Conservation (phyloP, 371 early-diverging fungal species). For the Syncephalis plumigaleata region DNA sequence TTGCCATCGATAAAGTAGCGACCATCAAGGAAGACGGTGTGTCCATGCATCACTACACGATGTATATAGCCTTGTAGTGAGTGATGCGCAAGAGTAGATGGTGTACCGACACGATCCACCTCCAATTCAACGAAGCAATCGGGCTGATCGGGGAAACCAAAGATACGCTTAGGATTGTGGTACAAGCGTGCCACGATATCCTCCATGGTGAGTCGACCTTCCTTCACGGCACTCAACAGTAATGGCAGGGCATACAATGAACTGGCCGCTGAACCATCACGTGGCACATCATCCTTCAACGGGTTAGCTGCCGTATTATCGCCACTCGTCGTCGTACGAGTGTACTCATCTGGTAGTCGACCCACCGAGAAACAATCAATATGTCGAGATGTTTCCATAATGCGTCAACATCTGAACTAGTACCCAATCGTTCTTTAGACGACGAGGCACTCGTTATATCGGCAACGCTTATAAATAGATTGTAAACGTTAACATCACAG, state of each 20-base stretch:
- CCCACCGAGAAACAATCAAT: constrained; percentile 89
- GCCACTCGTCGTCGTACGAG: constrained; percentile 24
- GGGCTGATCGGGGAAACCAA: constrained; percentile 67
- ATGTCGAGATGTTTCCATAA: constrained; percentile 62
- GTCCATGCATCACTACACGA: constrained; percentile 72
- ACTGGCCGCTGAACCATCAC: no score
- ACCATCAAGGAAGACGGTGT: constrained; percentile 75
- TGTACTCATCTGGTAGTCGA: constrained; percentile 34
- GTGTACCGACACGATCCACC: constrained; percentile 29
- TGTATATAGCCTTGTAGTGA: constrained; percentile 40
- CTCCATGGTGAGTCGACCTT: constrained; percentile 59
- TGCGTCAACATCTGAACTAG: constrained; percentile 33
- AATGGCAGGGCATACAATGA: constrained; percentile 36
- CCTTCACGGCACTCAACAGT: constrained; percentile 63
- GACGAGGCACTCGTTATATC: constrained; percentile 16
- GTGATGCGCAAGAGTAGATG: constrained; percentile 22
- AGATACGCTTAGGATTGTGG: constrained; percentile 74
- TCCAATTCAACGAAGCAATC: constrained; percentile 83
- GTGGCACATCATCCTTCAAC: constrained; percentile 25
- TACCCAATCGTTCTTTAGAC: constrained; percentile 18
- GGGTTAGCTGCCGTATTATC: constrained; percentile 25
- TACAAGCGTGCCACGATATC: constrained; percentile 58
- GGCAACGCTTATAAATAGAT: constrained; percentile 51
- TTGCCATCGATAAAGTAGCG: constrained; percentile 18
- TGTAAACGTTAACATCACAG: constrained; percentile 78